A percentile compares a stretch with the other conserved stretches of the same genome.
phyloP scores from a whole-genome alignment of 331 rosid species.

The Quercus lobata region DNA sequence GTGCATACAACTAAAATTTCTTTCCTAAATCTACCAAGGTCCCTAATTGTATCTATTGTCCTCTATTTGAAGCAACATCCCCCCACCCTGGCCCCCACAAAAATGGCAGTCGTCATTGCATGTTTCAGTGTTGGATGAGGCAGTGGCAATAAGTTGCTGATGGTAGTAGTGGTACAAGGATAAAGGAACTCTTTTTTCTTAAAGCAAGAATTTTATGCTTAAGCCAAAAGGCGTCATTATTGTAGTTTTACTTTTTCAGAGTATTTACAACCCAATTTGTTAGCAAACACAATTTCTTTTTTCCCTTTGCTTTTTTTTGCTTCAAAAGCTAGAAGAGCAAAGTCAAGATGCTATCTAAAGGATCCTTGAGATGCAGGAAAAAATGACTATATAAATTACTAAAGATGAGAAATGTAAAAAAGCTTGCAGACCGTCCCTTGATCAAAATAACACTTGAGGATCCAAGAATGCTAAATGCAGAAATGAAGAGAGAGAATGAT shows the following conservation, averaged over 20 bases:
- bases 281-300: neutral
- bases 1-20: neutral
- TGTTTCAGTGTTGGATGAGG: neutral
- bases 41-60: neutral
- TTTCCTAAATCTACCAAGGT: neutral
- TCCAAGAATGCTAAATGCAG: neutral
- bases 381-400: too few relatives aligned
- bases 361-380: too few relatives aligned
- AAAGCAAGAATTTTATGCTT: neutral
- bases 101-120: neutral
- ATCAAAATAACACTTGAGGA: neutral
- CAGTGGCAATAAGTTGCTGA: neutral
- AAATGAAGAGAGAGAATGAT: neutral
- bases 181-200: neutral
- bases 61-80: neutral
- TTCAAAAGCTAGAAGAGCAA: too few relatives aligned
- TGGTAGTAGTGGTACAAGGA: neutral
- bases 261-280: neutral
- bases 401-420: too few relatives aligned
- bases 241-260: too few relatives aligned
- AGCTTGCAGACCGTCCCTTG: neutral
- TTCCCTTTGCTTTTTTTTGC: too few relatives aligned
- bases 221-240: neutral
- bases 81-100: neutral
- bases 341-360: too few relatives aligned